Evolutionary conservation across 805 yeast genomes (phyloP).

Genomic region (Lachancea sp.): DNA sequence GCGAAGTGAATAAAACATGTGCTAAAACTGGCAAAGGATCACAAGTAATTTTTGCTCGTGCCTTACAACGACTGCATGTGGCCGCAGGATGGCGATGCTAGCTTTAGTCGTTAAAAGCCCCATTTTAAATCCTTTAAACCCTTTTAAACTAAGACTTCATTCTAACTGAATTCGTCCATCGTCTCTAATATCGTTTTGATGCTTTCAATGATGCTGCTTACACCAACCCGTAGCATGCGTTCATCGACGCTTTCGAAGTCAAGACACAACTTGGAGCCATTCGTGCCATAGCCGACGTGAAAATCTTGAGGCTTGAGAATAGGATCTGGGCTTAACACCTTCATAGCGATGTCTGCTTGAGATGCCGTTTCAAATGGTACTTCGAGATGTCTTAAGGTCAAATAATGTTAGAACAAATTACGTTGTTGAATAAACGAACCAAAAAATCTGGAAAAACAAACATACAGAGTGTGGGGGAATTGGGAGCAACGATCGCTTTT

Average conservation of each 20-base stretch:
- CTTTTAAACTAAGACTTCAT: neutral
- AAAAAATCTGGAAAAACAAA: neutral
- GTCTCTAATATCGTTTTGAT: slow-evolving; percentile 74
- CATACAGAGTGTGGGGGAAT: too few species aligned
- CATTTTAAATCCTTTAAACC: neutral
- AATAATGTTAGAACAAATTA: too few species aligned
- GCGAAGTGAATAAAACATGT: too few species aligned
- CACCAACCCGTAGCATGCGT: slow-evolving; percentile 75
- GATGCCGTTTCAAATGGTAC: slow-evolving; percentile 56
- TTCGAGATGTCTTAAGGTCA: slow-evolving; percentile 35
- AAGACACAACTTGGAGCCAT: slow-evolving; percentile 37
- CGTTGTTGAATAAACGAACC: neutral
- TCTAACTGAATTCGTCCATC: slow-evolving; percentile 45
- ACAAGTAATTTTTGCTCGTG: too few species aligned
- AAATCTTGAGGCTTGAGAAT: slow-evolving; percentile 67
- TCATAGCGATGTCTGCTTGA: slow-evolving; percentile 60
- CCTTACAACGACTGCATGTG: too few species aligned
- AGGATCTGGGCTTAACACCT: slow-evolving; percentile 71
- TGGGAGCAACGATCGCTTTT: too few species aligned
- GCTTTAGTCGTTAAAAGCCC: too few species aligned
- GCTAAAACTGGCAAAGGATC: too few species aligned
- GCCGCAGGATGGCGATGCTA: too few species aligned
- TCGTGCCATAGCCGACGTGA: slow-evolving; percentile 38
- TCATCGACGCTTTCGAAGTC: slow-evolving; percentile 59
- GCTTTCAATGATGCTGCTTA: slow-evolving; percentile 72